Conservation (phyloP, 1,284 basidiomycete species). For the Puccinia horiana region DNA sequence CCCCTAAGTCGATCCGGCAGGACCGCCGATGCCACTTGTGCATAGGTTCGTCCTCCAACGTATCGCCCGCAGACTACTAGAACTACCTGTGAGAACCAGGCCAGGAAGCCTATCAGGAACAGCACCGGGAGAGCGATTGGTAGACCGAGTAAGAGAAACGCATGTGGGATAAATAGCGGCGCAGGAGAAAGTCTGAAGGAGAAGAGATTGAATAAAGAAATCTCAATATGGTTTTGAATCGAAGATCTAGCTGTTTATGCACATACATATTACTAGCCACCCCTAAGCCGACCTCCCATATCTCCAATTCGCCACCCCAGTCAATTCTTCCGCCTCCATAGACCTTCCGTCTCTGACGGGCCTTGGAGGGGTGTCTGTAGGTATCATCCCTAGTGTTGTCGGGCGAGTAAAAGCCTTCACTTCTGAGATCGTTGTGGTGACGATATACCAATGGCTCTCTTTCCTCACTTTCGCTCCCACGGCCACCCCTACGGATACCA, state of each 20-base stretch:
- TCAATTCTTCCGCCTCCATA: slow-evolving; percentile 48
- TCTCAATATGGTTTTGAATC: not conserved
- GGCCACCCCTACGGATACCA: not conserved
- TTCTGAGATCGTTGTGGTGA: slow-evolving; percentile 1
- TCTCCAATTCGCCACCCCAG: slow-evolving; percentile 46
- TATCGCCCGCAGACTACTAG: slow-evolving; percentile 55
- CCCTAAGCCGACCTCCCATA: slow-evolving; percentile 47
- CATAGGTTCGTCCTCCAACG: slow-evolving; percentile 55
- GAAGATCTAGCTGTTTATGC: not conserved
- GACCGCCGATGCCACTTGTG: slow-evolving; percentile 54
- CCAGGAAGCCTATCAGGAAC: slow-evolving; percentile 52
- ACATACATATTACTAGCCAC: slow-evolving; percentile 47
- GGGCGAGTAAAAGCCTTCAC: not conserved
- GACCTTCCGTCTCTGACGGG: slow-evolving; percentile 36
- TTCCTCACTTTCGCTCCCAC: not conserved
- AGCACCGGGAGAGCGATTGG: slow-evolving; percentile 54
- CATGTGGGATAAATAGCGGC: slow-evolving; percentile 54
- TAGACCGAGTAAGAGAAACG: slow-evolving; percentile 53
- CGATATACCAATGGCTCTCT: not conserved
- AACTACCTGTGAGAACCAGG: slow-evolving; percentile 54
- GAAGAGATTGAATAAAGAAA: not conserved
- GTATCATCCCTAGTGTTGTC: not conserved
- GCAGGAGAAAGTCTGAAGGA: slow-evolving; percentile 51
- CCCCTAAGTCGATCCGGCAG: slow-evolving; percentile 54
- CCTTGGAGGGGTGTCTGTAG: slow-evolving; percentile 3